These are phyloP conservation scores for Aegilops bicornis DNA, from an alignment of 176 grass and related monocot species.

Conservation along the genomic window DNA sequence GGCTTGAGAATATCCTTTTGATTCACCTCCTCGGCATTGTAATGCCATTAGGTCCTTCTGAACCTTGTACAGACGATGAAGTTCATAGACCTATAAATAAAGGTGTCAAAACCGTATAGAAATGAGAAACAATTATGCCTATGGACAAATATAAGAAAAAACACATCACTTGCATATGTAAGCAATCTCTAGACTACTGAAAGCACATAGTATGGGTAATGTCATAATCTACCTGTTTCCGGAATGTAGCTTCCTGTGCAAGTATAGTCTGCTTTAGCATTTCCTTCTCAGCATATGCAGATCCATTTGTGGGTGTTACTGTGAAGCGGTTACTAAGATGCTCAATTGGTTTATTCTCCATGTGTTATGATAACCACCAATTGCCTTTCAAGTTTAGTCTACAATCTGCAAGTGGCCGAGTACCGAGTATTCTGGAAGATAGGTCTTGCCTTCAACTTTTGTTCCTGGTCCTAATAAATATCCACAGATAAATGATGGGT, in stretches of 20 bases:
- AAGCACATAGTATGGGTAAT: not conserved
- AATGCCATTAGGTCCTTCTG: constrained; percentile 81
- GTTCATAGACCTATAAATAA: constrained; percentile 65
- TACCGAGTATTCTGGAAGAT: constrained; percentile 61
- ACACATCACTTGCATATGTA: not conserved
- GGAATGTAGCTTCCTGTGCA: constrained; percentile 78
- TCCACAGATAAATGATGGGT: constrained; percentile 16
- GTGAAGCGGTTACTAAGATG: constrained; percentile 38
- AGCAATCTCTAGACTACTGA: constrained; percentile 1
- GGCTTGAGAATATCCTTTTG: constrained; percentile 33
- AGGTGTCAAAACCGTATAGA: constrained; percentile 25
- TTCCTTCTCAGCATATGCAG: constrained; percentile 55
- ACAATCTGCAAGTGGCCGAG: constrained; percentile 51
- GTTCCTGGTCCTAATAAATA: constrained; percentile 60
- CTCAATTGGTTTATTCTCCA: constrained; percentile 46
- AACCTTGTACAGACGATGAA: constrained; percentile 80
- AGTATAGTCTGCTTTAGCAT: constrained; percentile 86
- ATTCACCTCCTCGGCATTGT: constrained; percentile 38
- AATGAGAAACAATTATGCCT: constrained; percentile 30
- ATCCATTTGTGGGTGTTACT: constrained; percentile 41
- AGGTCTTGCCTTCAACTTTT: constrained; percentile 56
- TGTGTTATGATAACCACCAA: constrained; percentile 40
- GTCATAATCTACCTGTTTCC: constrained; percentile 61
- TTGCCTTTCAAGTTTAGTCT: constrained; percentile 54
- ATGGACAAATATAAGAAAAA: constrained; percentile 12